Base-by-base conservation (phyloP, 768 basidiomycete species). In the Cubamyces lactineus region DNA sequence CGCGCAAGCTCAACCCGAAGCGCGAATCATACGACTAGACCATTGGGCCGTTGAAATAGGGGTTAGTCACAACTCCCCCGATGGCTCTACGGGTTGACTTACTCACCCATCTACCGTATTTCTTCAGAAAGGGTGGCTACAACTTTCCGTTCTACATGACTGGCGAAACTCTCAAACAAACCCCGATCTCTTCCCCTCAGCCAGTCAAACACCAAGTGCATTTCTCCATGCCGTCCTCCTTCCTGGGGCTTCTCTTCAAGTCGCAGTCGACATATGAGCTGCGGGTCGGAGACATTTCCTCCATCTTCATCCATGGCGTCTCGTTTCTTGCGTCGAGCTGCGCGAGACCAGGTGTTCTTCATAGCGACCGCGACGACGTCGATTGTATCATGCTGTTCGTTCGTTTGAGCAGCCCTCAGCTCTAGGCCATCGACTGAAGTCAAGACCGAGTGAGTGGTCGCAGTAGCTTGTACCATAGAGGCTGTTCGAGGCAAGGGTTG, bases 291-390 rank as follows among this genome's bases (percentile, higher is more conserved):
- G 12, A 23, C 21, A 11, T 19, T 34, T 11, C 34, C 34, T 1
- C 17, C 21, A 12, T 56, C 60, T 38, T 39, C 38, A 28, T 53
- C 17, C 51, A 59, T 53, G 28, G 59, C 63, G 38, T 60, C 45
- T 11, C 66, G 70, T 63, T 78, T 78, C 67, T 79, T 80, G 67
- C 86, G 75, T 17, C 89, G 79, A 2, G 86, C 89, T 9, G 81
- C 79, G 12, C 91, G 80, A 0, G 89, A 86, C 91, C 91, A 92
- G 1, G 85, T 85, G 60, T 87, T 76, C n/a, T 71, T 66, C 6
- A 63, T 48, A n/a, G 61, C 53, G 23, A 51, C 42, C 58, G 48
- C 67, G 13, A 42, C 54, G 38, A 57, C 63, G 49, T 57, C 61
- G 39, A 8, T 41, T 42, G 59, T 23, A 39, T 39, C 1, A 48